These are phyloP conservation scores for Magnaporthales sp. DNA, from an alignment of 2,329 filamentous ascomycete species.

Conservation along the genomic window DNA sequence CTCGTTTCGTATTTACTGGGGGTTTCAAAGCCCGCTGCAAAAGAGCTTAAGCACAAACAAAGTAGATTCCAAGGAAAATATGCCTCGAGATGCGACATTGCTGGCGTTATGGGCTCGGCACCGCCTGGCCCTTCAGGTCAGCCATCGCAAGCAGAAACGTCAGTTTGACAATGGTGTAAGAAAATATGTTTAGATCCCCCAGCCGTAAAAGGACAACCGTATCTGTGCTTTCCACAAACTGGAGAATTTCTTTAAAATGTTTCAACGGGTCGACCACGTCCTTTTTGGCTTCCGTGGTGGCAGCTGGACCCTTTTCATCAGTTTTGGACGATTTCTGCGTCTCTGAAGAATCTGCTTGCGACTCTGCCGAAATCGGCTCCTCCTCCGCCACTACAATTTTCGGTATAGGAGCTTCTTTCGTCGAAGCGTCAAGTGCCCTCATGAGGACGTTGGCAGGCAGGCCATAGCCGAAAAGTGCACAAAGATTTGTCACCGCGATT, in stretches of 20 bases:
- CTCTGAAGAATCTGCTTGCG: not conserved
- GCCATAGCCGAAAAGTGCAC: slow-evolving; percentile 45
- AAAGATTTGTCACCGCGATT: slow-evolving; percentile 47
- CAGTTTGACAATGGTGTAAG: slow-evolving; percentile 32
- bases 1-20: slow-evolving; percentile 22
- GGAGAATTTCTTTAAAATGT: too few species aligned
- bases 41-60: slow-evolving; percentile 28
- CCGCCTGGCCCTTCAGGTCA: slow-evolving; percentile 22
- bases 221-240: too few species aligned
- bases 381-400: not conserved
- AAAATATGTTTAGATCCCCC: too few species aligned
- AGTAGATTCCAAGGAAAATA: too few species aligned
- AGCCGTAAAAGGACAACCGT: too few species aligned
- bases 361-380: not conserved
- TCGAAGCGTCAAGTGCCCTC: slow-evolving; percentile 21
- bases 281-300: too few species aligned
- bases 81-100: slow-evolving; percentile 30
- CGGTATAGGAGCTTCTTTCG: slow-evolving; percentile 8
- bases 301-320: too few species aligned
- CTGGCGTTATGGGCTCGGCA: slow-evolving; percentile 28
- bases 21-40: slow-evolving; percentile 16
- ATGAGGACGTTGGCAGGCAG: slow-evolving; percentile 36
- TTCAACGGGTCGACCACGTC: too few species aligned
- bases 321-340: not conserved
- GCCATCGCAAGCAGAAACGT: slow-evolving; percentile 46